phyloP scores from a whole-genome alignment of 768 basidiomycete genomes.

The Fibroporia radiculosa region DNA sequence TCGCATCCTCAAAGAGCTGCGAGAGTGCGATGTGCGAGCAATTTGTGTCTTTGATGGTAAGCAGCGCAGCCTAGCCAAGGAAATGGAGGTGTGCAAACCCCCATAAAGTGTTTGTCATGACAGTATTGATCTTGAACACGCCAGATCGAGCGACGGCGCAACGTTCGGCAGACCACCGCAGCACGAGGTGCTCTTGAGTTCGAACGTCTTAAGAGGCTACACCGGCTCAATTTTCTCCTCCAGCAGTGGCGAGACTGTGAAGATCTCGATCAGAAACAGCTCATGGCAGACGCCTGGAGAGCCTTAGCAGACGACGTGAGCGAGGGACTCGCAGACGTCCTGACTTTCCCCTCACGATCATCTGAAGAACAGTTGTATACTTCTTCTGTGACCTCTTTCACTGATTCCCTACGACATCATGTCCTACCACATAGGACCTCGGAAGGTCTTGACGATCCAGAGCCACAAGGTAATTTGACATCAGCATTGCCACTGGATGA shows the following conservation, averaged over 20 bases:
- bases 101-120: too few species aligned
- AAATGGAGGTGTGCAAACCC: conserved; percentile 49
- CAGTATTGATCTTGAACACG: background rate
- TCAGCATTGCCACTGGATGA: too few species aligned
- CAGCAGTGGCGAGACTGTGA: conserved; percentile 1
- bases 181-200: conserved; percentile 52
- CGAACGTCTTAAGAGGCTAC: conserved; percentile 48
- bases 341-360: too few species aligned
- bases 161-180: conserved; percentile 37
- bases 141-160: conserved; percentile 52
- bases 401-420: background rate
- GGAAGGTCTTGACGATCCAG: background rate
- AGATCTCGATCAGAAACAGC: background rate
- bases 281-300: background rate
- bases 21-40: conserved; percentile 44
- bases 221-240: conserved; percentile 29
- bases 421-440: background rate
- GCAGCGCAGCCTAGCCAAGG: conserved; percentile 58
- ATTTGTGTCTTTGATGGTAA: conserved; percentile 81
- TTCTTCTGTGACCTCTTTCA: too few species aligned
- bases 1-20: conserved; percentile 54
- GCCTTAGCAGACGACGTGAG: background rate
- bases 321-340: background rate
- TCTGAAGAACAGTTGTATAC: too few species aligned
- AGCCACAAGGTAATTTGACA: too few species aligned